Percentiles rank a stretch among this genome's conserved stretches.
These are phyloP conservation scores for Pilasporangium apinafurcum DNA, from an alignment of 352 stramenopile genomes.

Conservation along the genomic window DNA sequence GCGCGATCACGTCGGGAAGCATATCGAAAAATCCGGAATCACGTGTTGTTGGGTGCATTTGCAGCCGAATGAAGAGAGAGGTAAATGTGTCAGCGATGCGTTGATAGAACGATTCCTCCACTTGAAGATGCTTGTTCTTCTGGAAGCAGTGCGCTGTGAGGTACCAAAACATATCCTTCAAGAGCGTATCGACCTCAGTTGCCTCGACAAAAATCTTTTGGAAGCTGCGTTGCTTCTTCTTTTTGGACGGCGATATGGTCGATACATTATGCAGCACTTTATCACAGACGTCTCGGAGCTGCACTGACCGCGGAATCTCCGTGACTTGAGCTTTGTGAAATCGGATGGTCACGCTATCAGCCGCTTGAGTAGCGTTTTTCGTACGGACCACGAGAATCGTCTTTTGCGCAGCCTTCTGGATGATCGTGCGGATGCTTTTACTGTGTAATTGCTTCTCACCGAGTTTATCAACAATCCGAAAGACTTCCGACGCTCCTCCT, in stretches of 20 bases:
- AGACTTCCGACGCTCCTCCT: slow-evolving; percentile 28
- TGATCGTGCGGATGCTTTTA: slow-evolving; percentile 50
- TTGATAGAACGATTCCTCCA: slow-evolving; percentile 42
- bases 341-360: slow-evolving; percentile 56
- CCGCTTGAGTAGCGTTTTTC: slow-evolving; percentile 63
- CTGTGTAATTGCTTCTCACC: slow-evolving; percentile 38
- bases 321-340: slow-evolving; percentile 40
- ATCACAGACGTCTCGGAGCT: slow-evolving; percentile 31
- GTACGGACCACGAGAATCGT: slow-evolving; percentile 67
- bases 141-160: slow-evolving; percentile 58
- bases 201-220: slow-evolving; percentile 30
- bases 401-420: slow-evolving; percentile 64
- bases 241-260: slow-evolving; percentile 23
- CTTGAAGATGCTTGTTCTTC: slow-evolving; percentile 19
- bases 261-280: slow-evolving; percentile 43
- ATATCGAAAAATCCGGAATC: slow-evolving; percentile 50
- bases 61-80: slow-evolving; percentile 47
- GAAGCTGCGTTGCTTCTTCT: slow-evolving; percentile 28
- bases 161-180: slow-evolving; percentile 80
- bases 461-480: slow-evolving; percentile 43
- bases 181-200: slow-evolving; percentile 37
- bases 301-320: slow-evolving; percentile 43
- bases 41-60: slow-evolving; percentile 39
- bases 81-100: slow-evolving; percentile 71
- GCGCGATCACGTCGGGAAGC: slow-evolving; percentile 46